Base-by-base conservation (phyloP, 176 grass and related monocot species). In the Avena atlantica region DNA sequence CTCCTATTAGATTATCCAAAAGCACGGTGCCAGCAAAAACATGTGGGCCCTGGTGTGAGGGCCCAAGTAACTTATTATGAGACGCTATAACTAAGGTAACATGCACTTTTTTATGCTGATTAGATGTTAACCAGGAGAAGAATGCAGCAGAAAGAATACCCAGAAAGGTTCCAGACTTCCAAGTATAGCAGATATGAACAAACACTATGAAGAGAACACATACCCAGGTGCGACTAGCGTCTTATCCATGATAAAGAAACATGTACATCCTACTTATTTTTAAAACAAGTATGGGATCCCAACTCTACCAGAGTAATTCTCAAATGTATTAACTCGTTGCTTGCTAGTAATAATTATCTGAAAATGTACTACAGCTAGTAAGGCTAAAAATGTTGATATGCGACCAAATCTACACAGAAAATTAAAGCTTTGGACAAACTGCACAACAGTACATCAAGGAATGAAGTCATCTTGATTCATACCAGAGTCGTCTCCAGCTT, bases 401-500 rank as follows among this genome's bases (percentile, higher is more conserved):
- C n/a, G 49, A 84, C 10, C 37, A 63, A 36, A 23, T 52, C 8
- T 16, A 1, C 1, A 7, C 23, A 62, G 21, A 75, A 60, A 63
- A 61, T 9, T 13, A 42, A 51, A 29, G n/a, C 42, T 56, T 59
- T 45, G 45, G 21, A 63, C 24, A 25, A 81, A 10, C 47, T 20
- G 65, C 59, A 24, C 59, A 61, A 61, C 59, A 4, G 27, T 20
- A 74, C 4, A 74, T 74, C 13, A 50, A 19, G 31, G 48, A 89
- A 59, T 62, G 24, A 85, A 52, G 36, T 85, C 47, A 25, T 27
- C 8, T 44, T 89, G 63, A 56, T 21, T 36, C 91, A 52, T 96
- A 96, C 94, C 94, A 99, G 72, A 93, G 78, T 87, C 74, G 85
- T 91, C 90, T 96, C 96, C 87, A 99, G 76, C 76, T 90, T 91